Percentiles rank a stretch among this genome's conserved stretches.
Evolutionary conservation across 139 green algal genomes (phyloP).

Genomic region (Diplosphaera chodatii): DNA sequence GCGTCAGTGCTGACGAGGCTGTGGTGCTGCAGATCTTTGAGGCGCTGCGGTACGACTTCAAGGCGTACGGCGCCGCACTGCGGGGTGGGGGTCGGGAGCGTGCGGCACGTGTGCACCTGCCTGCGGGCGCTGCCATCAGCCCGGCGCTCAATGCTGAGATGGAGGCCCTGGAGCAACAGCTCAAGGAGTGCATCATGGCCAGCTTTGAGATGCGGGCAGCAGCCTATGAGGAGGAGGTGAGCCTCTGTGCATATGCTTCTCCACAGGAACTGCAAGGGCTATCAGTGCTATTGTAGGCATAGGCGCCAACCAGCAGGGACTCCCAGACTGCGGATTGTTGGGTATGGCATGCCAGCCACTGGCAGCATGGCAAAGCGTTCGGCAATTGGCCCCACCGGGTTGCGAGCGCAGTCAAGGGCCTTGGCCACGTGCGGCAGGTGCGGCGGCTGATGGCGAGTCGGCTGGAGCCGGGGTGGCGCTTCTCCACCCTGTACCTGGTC

Average conservation of each 20-base stretch:
- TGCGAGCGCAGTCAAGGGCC: no score
- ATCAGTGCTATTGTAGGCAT: neutral
- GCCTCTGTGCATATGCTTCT: no score
- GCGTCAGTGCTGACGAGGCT: no score
- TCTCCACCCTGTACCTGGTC: conserved; percentile 74
- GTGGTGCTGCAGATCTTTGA: conserved; percentile 49
- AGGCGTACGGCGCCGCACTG: conserved; percentile 8
- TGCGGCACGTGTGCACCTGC: conserved; percentile 45
- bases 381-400: no score
- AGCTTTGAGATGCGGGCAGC: conserved; percentile 69
- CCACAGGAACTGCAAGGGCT: no score
- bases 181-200: conserved; percentile 54
- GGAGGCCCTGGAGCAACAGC: conserved; percentile 51
- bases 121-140: conserved; percentile 2
- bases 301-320: neutral
- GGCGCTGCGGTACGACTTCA: conserved; percentile 62
- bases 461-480: conserved; percentile 61
- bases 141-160: conserved; percentile 26
- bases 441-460: conserved; percentile 52
- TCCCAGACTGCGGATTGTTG: no score
- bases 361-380: no score
- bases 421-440: conserved; percentile 45
- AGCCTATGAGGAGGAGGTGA: conserved; percentile 71
- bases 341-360: no score
- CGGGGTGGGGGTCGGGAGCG: conserved; percentile 23